phyloP scores from a whole-genome alignment of 345 rosid genomes.

The Lenwebbia sp. region DNA sequence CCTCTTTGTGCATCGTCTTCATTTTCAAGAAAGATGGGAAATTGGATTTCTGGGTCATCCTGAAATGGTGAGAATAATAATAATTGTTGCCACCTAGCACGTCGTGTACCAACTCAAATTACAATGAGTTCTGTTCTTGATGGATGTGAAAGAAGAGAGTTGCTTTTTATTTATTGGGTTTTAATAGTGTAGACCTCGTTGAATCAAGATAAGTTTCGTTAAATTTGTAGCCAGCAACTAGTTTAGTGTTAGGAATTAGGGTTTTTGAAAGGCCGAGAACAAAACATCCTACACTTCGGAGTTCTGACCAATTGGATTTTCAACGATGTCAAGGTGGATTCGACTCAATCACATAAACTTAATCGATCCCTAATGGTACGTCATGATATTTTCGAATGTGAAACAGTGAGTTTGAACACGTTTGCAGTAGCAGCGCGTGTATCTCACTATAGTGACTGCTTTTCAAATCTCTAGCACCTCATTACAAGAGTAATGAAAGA shows the following conservation, averaged over 20 bases:
- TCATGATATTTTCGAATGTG: background rate
- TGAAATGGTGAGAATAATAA: background rate
- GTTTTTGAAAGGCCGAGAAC: background rate
- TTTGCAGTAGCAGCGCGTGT: too few species aligned
- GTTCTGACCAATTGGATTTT: background rate
- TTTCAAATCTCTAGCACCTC: too few species aligned
- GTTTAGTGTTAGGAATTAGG: background rate
- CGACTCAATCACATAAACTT: background rate
- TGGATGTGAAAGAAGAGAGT: background rate
- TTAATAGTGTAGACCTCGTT: background rate
- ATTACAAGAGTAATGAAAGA: too few species aligned
- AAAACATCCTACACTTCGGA: background rate
- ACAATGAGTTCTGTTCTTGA: background rate
- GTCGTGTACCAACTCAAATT: background rate
- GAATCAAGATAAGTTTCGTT: background rate
- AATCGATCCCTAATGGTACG: background rate
- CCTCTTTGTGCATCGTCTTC: background rate
- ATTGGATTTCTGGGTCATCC: background rate
- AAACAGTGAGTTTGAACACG: too few species aligned
- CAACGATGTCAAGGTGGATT: background rate
- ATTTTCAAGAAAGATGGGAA: background rate
- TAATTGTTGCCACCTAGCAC: background rate
- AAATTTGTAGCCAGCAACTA: background rate
- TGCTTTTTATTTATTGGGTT: background rate
- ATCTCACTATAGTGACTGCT: too few species aligned